Base-by-base conservation (phyloP, 2,329 filamentous ascomycete species). In the Penicillium sumatraense region DNA sequence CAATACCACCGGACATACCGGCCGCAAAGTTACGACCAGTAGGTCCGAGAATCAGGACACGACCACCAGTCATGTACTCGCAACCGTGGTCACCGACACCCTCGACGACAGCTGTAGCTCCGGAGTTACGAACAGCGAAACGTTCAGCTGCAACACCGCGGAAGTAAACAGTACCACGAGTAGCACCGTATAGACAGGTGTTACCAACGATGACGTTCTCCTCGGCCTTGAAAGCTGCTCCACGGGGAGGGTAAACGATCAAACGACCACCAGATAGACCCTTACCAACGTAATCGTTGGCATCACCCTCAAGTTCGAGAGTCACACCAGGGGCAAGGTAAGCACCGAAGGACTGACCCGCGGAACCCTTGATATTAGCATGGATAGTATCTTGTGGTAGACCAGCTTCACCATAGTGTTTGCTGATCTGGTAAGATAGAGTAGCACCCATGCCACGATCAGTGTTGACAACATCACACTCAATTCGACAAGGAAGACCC, bases 21-120 rank as follows among this genome's bases (percentile, higher is more conserved):
- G 93, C 93, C 67, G 93, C 93, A 71, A 98, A 98, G 82, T 98
- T 98, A 67, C 93, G 93, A 42, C 93, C 93, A 71, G 92, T 96
- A 68, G 85, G 86, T 55, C 93, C 93, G 45, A 98, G 84, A 69
- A 96, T 84, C 61, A 98, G 80, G 48, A 97, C 83, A 71, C 93
- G 91, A 72, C 93, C 93, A 73, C 93, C 93, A 69, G 93, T 97
- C 93, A 98, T 98, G 84, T 98, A 98, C 82, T 98, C 93, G 72
- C 93, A 97, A 60, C 91, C 90, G 74, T 98, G 93, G 75, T 98
- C 93, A 82, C 93, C 93, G 62, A 96, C 86, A 78, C 93, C 93
- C 78, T 98, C 93, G 59, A 97, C 93, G 62, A 98, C 90, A n/a
- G 93, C 92, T 24, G 89, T 96, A 48, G 91, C 93, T 78, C 93